Conservation (phyloP, 495 filamentous ascomycete species). For the Clavariopsis aquatica region DNA sequence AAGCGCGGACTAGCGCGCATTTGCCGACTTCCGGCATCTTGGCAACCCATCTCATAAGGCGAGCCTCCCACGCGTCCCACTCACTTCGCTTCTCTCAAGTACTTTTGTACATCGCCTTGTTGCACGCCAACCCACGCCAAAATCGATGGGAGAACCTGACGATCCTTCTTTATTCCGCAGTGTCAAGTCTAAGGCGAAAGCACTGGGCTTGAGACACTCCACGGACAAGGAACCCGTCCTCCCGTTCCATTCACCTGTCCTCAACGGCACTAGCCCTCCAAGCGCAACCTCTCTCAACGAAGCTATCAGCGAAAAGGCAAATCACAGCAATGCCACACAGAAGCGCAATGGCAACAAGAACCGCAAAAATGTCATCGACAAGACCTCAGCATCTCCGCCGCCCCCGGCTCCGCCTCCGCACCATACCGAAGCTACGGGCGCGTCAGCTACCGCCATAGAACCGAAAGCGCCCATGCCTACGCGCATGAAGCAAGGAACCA, state of each 20-base stretch:
- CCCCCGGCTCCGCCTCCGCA: slow-evolving; percentile 30
- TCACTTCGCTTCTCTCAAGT: background rate
- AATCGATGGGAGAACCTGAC: slow-evolving; percentile 41
- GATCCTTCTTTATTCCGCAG: slow-evolving; percentile 35
- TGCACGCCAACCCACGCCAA: slow-evolving; percentile 10
- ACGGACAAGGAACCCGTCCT: slow-evolving; percentile 25
- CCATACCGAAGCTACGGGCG: slow-evolving; percentile 27
- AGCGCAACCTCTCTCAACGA: background rate
- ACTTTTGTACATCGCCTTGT: background rate
- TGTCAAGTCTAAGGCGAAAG: slow-evolving; percentile 38
- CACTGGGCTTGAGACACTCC: slow-evolving; percentile 33
- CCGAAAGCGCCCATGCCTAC: slow-evolving; percentile 31
- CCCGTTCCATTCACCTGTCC: slow-evolving; percentile 14
- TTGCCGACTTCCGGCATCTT: background rate
- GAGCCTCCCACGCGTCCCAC: background rate
- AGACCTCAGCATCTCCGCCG: slow-evolving; percentile 26
- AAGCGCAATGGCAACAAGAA: slow-evolving; percentile 15
- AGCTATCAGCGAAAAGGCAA: slow-evolving; percentile 15
- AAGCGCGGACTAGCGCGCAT: background rate
- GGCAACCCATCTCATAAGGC: background rate
- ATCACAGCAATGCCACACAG: slow-evolving; percentile 4
- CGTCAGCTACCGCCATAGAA: slow-evolving; percentile 32
- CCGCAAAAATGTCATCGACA: slow-evolving; percentile 32
- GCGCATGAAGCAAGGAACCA: slow-evolving; percentile 34
- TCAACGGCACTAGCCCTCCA: slow-evolving; percentile 10